Evolutionary conservation across 306 rosid species (phyloP).

Genomic region (Inga leiocalycina): DNA sequence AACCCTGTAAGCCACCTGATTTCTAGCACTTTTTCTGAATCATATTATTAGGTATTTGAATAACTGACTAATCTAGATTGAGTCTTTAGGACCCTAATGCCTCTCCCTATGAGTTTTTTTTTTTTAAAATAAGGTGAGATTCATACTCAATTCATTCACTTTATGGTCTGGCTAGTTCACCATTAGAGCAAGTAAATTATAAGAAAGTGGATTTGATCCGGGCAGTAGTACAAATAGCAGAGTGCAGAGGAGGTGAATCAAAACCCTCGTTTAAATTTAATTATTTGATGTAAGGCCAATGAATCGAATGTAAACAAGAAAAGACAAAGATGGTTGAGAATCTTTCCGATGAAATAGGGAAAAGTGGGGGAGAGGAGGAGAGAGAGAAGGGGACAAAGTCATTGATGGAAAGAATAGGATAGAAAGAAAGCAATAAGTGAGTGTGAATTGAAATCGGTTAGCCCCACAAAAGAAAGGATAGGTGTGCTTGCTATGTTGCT

Average conservation of each 20-base stretch:
- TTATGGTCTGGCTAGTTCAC: too few relatives aligned
- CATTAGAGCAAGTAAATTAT: too few relatives aligned
- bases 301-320: neutral
- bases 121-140: too few relatives aligned
- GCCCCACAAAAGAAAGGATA: slow-evolving; percentile 20
- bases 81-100: too few relatives aligned
- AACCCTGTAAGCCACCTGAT: too few relatives aligned
- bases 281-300: neutral
- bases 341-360: neutral
- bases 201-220: neutral
- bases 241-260: neutral
- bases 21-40: too few relatives aligned
- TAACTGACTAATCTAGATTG: too few relatives aligned
- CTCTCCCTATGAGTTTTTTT: too few relatives aligned
- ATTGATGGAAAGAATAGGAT: neutral
- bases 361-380: neutral
- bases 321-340: neutral
- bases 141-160: too few relatives aligned
- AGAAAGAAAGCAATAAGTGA: neutral
- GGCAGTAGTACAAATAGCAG: too few relatives aligned
- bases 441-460: neutral
- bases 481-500: neutral
- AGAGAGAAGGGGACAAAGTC: neutral
- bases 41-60: too few relatives aligned
- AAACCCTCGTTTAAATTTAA: neutral